These are phyloP conservation scores for Andrographis paniculata DNA, from an alignment of 305 asterid genomes.

Conservation along the genomic window DNA sequence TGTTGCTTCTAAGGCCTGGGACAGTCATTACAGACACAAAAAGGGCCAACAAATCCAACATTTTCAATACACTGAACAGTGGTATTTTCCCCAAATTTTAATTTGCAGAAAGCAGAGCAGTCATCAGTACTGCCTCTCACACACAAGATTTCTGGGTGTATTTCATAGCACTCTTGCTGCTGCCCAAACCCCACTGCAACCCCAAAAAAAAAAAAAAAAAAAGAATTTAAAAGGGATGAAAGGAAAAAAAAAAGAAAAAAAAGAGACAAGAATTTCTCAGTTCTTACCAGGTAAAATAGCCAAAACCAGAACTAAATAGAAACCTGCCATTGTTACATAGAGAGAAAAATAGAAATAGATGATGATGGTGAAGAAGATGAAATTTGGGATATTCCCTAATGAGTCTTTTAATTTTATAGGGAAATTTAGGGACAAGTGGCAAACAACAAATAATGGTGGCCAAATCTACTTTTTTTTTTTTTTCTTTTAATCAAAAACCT, in stretches of 20 bases:
- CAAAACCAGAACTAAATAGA: no score
- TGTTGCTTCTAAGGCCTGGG: no score
- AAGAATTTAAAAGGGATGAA: background rate
- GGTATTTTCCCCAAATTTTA: conserved; percentile 12
- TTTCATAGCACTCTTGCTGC: conserved; percentile 16
- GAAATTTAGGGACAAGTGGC: background rate
- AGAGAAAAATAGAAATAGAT: no score
- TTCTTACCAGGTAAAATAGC: no score
- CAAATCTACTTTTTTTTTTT: background rate
- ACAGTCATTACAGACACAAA: conserved; percentile 23
- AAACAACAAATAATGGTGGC: background rate
- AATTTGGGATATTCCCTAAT: no score
- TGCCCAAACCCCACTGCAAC: background rate
- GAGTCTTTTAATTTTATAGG: no score
- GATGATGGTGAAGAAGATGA: no score
- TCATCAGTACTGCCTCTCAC: background rate
- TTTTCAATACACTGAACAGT: conserved; percentile 20
- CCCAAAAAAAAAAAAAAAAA: background rate
- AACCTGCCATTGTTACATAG: no score
- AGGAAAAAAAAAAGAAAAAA: no score
- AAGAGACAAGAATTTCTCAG: no score
- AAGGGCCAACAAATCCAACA: conserved; percentile 12
- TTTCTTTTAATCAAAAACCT: background rate
- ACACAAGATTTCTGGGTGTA: conserved; percentile 19
- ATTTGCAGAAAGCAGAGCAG: conserved; percentile 19